These are phyloP conservation scores for Phaseolus lunatus DNA, from an alignment of 306 rosid genomes.

Conservation along the genomic window DNA sequence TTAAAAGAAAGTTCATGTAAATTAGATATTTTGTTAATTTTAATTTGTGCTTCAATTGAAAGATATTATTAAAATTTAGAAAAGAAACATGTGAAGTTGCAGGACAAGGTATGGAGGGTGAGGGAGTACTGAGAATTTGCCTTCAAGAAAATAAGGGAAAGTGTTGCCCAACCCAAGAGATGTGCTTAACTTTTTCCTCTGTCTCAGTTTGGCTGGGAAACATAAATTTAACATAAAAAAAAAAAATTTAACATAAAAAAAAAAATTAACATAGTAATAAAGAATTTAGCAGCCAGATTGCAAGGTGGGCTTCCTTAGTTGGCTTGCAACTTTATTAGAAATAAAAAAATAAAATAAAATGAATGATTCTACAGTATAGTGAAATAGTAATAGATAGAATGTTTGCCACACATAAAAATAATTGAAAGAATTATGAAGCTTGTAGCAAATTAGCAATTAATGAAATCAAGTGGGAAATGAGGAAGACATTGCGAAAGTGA, in stretches of 20 bases:
- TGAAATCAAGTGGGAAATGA: slow-evolving; percentile 33
- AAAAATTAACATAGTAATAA: not conserved
- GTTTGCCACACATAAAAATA: slow-evolving; percentile 4
- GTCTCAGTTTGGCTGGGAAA: not conserved
- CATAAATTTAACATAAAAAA: not conserved
- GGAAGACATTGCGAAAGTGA: slow-evolving; percentile 17
- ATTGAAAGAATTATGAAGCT: slow-evolving; percentile 12
- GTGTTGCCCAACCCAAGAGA: not conserved
- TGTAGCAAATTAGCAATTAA: slow-evolving; percentile 37
- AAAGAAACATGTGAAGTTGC: no score
- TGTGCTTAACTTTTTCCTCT: not conserved
- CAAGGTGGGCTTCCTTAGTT: not conserved
- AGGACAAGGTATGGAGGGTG: no score
- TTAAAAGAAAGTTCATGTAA: no score
- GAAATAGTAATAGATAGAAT: not conserved
- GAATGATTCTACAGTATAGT: not conserved
- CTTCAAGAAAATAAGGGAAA: no score
- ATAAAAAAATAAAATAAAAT: no score
- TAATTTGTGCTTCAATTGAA: no score
- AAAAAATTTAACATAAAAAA: no score
- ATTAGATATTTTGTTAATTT: no score
- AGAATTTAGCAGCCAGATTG: not conserved
- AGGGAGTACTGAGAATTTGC: no score
- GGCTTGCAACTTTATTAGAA: not conserved
- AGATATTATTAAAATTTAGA: no score